Conservation (phyloP, 2,329 filamentous ascomycete species). For the Cercospora canescens region DNA sequence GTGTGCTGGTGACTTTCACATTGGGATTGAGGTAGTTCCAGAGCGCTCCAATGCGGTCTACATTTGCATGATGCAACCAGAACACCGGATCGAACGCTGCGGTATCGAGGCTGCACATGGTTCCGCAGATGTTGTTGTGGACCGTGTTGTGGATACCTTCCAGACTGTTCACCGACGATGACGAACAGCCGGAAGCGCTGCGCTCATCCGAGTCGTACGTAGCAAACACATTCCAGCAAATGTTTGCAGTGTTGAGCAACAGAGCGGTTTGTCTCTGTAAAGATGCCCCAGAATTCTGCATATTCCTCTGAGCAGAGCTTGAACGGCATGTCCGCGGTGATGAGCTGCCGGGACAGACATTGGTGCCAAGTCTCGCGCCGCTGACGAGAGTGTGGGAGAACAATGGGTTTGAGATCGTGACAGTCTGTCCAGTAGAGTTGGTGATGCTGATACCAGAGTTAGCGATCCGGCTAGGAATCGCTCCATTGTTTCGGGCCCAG, state of each 20-base stretch:
- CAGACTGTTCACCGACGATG: slow-evolving; percentile 23
- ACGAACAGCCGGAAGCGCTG: slow-evolving; percentile 19
- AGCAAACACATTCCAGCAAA: slow-evolving; percentile 32
- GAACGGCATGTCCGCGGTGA: slow-evolving; percentile 32
- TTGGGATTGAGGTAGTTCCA: slow-evolving; percentile 35
- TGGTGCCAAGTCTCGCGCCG: slow-evolving; percentile 22
- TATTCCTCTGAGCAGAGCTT: slow-evolving; percentile 29
- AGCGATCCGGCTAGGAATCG: slow-evolving; percentile 29
- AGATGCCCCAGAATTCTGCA: slow-evolving; percentile 23
- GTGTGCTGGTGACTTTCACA: slow-evolving; percentile 21
- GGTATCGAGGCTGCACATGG: slow-evolving; percentile 34
- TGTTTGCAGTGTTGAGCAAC: slow-evolving; percentile 23
- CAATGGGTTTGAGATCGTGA: slow-evolving; percentile 33
- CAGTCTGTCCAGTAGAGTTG: slow-evolving; percentile 24
- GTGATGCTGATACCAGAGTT: slow-evolving; percentile 28
- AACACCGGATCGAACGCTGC: slow-evolving; percentile 36
- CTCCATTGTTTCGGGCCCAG: slow-evolving; percentile 26
- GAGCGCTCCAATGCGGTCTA: slow-evolving; percentile 37
- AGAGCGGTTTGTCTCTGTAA: slow-evolving; percentile 26
- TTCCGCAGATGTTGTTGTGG: slow-evolving; percentile 27
- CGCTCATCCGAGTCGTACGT: slow-evolving; percentile 25
- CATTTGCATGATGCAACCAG: slow-evolving; percentile 38
- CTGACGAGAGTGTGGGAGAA: slow-evolving; percentile 27
- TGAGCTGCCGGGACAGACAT: slow-evolving; percentile 31
- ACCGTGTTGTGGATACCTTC: slow-evolving; percentile 33